Percentiles rank a stretch among this genome's conserved stretches.
Conservation (phyloP, 495 filamentous ascomycete species). For the Xylaria scruposa region DNA sequence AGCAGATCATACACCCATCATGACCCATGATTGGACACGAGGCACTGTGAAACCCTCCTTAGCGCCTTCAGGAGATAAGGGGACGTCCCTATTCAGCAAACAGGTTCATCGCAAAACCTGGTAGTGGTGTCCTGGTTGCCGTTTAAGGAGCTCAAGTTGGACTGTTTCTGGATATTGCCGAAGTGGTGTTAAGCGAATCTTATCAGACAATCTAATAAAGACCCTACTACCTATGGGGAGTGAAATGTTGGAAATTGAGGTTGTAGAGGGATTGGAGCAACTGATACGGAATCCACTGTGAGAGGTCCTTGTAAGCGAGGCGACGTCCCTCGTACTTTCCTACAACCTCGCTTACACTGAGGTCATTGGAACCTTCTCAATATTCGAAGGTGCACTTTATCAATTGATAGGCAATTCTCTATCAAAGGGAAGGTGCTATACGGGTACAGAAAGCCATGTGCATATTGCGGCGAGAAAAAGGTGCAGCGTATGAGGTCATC, state of each 20-base stretch:
- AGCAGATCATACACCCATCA: slow-evolving; percentile 34
- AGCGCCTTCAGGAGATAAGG: not conserved
- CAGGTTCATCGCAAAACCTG: slow-evolving; percentile 7
- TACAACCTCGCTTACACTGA: not conserved
- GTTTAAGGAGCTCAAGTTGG: not conserved
- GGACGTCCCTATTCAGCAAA: not conserved
- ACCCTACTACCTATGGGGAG: not conserved
- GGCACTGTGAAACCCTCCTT: slow-evolving; percentile 36
- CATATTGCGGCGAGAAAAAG: too few relatives aligned
- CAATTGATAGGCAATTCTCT: not conserved
- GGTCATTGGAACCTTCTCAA: not conserved
- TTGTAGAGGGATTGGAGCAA: not conserved
- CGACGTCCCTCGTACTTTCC: not conserved
- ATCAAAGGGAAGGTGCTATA: not conserved
- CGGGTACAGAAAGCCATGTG: too few relatives aligned
- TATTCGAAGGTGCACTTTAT: not conserved
- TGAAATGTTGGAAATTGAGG: not conserved
- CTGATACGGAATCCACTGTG: not conserved
- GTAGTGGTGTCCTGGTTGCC: not conserved
- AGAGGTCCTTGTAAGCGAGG: not conserved
- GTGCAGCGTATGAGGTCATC: too few relatives aligned
- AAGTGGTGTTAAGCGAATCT: not conserved
- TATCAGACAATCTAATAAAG: not conserved
- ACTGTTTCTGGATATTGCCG: not conserved
- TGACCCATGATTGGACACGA: slow-evolving; percentile 31